phyloP scores from a whole-genome alignment of 805 yeast genomes.

The Metschnikowia bowlesiae region DNA sequence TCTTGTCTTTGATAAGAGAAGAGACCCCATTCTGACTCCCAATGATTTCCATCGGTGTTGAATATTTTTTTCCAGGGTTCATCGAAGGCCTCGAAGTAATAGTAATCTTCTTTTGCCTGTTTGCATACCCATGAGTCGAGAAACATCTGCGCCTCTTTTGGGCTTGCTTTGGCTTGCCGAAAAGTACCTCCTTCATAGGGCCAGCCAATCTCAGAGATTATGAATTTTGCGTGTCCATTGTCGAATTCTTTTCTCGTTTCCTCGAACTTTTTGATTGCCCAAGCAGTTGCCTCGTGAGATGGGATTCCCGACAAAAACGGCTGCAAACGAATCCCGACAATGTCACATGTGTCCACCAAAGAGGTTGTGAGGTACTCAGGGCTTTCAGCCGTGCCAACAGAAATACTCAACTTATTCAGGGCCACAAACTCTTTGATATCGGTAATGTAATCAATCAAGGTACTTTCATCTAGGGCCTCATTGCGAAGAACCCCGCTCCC shows the following conservation, averaged over 20 bases:
- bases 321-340: conserved; percentile 60
- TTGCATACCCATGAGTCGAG: conserved; percentile 50
- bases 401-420: conserved; percentile 34
- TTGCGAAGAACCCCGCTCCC: conserved; percentile 64
- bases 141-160: conserved; percentile 42
- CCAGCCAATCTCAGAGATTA: conserved; percentile 69
- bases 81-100: conserved; percentile 66
- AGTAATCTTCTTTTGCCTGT: conserved; percentile 43
- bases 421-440: conserved; percentile 37
- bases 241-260: conserved; percentile 28
- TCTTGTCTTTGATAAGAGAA: conserved; percentile 24
- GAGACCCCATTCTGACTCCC: conserved; percentile 76
- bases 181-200: conserved; percentile 58
- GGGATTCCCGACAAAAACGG: conserved; percentile 62
- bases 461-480: conserved; percentile 38
- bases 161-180: conserved; percentile 45
- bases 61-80: conserved; percentile 64
- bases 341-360: conserved; percentile 44
- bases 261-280: conserved; percentile 36
- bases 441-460: conserved; percentile 39
- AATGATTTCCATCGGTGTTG: conserved; percentile 42
- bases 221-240: conserved; percentile 27
- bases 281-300: conserved; percentile 44
- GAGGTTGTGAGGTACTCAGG: conserved; percentile 43
- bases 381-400: conserved; percentile 61